phyloP scores from a whole-genome alignment of 2,329 filamentous ascomycete species.

The Neopestalotiopsis clavispora region DNA sequence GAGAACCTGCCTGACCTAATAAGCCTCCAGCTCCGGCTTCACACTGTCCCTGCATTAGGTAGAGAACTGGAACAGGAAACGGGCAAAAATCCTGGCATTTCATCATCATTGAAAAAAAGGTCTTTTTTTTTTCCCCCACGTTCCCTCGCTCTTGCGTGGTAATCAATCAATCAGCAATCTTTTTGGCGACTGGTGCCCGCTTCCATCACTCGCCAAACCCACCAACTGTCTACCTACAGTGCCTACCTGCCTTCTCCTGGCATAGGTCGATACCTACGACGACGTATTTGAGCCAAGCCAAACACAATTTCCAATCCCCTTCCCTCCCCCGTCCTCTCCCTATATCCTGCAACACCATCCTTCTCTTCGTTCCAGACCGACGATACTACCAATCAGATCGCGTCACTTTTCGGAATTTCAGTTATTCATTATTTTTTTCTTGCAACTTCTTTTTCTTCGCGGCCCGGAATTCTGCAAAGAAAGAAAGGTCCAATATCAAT shows the following conservation, averaged over 20 bases:
- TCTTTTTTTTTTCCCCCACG: too few species aligned
- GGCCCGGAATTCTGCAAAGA: neutral
- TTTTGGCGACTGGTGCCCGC: neutral
- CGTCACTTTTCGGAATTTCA: neutral
- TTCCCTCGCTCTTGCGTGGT: neutral
- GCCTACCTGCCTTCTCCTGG: neutral
- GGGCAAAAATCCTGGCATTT: neutral
- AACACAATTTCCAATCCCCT: neutral
- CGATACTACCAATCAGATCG: neutral
- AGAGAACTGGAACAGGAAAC: neutral
- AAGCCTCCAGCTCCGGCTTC: neutral
- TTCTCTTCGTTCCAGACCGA: slow-evolving; percentile 1
- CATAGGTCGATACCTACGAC: neutral
- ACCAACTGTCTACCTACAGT: neutral
- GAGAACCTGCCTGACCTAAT: neutral
- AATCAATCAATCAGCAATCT: neutral
- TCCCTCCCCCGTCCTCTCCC: neutral
- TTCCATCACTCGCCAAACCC: neutral
- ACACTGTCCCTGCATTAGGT: slow-evolving; percentile 1
- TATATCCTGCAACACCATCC: neutral
- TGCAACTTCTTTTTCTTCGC: neutral
- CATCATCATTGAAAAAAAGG: neutral
- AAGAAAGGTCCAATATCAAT: neutral
- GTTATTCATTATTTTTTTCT: neutral
- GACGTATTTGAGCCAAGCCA: neutral